These are phyloP conservation scores for Gossypium sturtianum DNA, from an alignment of 345 rosid genomes.

Conservation along the genomic window DNA sequence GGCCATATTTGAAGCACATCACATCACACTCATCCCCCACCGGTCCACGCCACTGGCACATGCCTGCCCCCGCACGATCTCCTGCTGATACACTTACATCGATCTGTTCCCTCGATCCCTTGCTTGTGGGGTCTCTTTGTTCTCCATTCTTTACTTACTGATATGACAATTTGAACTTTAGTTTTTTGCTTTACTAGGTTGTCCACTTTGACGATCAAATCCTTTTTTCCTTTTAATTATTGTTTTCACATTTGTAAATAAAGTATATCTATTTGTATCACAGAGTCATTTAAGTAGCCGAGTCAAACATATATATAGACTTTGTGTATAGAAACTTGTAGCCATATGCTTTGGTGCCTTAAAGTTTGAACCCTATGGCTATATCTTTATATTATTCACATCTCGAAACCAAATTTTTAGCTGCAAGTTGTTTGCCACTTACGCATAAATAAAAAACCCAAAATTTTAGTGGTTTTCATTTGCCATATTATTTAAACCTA, in stretches of 20 bases:
- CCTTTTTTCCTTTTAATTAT: not conserved
- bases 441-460: not conserved
- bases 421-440: not conserved
- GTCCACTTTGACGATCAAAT: not conserved
- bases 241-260: too few species aligned
- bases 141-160: not conserved
- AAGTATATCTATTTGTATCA: not conserved
- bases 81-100: not conserved
- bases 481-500: too few species aligned
- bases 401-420: not conserved
- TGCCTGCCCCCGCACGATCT: slow-evolving; percentile 11
- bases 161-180: not conserved
- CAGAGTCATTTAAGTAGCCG: too few species aligned
- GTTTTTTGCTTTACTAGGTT: not conserved
- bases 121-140: slow-evolving; percentile 4
- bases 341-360: not conserved
- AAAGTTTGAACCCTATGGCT: too few species aligned
- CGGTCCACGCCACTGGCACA: not conserved
- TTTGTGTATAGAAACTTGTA: not conserved
- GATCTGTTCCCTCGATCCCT: not conserved
- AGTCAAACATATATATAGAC: not conserved
- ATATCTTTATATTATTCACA: not conserved
- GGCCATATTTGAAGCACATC: not conserved
- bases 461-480: too few species aligned
- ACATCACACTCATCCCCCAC: not conserved